These are phyloP conservation scores for Noccaea caerulescens DNA, from an alignment of 345 rosid genomes.

Conservation along the genomic window DNA sequence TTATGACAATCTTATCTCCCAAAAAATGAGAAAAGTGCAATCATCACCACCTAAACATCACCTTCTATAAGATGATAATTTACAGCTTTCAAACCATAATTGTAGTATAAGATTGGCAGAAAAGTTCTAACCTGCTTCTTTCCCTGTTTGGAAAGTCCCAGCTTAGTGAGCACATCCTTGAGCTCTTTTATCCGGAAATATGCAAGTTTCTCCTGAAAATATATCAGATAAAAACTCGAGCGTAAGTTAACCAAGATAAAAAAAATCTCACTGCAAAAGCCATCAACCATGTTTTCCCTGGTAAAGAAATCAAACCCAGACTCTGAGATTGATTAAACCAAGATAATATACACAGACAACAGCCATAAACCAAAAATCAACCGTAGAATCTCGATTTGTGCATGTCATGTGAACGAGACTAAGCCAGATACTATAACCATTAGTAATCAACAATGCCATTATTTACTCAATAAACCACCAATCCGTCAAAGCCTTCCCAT, in stretches of 20 bases:
- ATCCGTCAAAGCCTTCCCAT: background rate
- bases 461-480: background rate
- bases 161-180: slow-evolving; percentile 78
- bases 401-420: background rate
- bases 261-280: background rate
- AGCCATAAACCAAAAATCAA: background rate
- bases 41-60: background rate
- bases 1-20: background rate
- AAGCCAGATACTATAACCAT: slow-evolving; percentile 18
- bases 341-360: slow-evolving; percentile 1
- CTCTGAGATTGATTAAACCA: slow-evolving; percentile 2
- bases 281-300: background rate
- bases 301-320: slow-evolving; percentile 2
- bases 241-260: background rate
- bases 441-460: background rate
- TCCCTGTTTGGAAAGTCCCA: slow-evolving; percentile 95
- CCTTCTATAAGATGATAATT: background rate
- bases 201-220: slow-evolving; percentile 72
- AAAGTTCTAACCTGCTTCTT: slow-evolving; percentile 76
- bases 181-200: slow-evolving; percentile 93
- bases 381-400: background rate
- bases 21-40: background rate
- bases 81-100: background rate
- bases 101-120: background rate
- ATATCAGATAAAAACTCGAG: background rate